Conservation (phyloP, 441 rosid species). For the Mallotus japonicus region DNA sequence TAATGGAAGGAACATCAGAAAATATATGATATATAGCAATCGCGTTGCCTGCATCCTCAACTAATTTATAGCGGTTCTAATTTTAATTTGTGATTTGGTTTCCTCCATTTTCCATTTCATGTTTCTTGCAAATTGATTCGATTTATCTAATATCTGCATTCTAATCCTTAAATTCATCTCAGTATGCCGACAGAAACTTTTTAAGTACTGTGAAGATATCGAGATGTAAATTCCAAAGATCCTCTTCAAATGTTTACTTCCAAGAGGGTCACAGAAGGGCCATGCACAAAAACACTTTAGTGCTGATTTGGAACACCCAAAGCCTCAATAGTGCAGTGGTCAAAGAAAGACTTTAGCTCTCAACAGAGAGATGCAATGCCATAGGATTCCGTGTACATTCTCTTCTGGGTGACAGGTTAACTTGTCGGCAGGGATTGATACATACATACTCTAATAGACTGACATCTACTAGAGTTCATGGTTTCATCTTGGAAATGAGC, state of each 20-base stretch:
- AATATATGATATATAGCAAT: not conserved
- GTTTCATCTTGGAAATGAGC: too few relatives aligned
- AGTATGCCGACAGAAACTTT: conserved; percentile 37
- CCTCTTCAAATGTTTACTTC: conserved; percentile 28
- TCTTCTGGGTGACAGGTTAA: too few relatives aligned
- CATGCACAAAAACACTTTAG: conserved; percentile 59
- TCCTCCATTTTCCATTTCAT: not conserved
- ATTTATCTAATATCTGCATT: not conserved
- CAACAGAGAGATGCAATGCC: not conserved
- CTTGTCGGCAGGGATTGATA: too few relatives aligned
- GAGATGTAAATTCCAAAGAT: conserved; percentile 48
- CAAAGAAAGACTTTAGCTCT: conserved; percentile 56
- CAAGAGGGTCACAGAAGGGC: conserved; percentile 21
- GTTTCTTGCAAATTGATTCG: too few relatives aligned
- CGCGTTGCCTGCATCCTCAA: not conserved
- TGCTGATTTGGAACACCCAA: conserved; percentile 48
- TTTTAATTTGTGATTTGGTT: not conserved
- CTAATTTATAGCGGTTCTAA: not conserved
- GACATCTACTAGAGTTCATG: too few relatives aligned
- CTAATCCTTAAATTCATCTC: conserved; percentile 24
- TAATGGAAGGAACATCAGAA: not conserved
- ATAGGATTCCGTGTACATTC: too few relatives aligned
- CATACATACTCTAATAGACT: too few relatives aligned
- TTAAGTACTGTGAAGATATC: conserved; percentile 56
- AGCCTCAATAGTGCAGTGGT: conserved; percentile 41